Evolutionary conservation across 805 yeast species (phyloP), one percentile per base, ranked within the genome.

Genomic region (Candida orba): DNA sequence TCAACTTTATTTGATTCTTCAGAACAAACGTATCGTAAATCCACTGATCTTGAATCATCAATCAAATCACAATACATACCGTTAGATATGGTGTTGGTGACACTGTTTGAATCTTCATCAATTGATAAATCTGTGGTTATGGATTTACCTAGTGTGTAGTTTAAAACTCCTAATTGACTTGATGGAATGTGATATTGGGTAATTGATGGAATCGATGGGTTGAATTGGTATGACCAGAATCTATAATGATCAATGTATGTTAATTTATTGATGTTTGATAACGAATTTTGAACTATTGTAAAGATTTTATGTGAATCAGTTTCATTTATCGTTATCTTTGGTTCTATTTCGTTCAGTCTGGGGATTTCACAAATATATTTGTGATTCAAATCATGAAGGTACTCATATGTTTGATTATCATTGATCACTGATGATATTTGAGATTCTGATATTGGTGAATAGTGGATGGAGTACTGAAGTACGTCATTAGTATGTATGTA

Each of bases 61-160:
- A 57, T 57, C 35, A 57, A 39, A 39, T 58, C 61, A 47, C 62
- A 58, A 8, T 52, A 40, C 2, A 54, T 41, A 2, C 62, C 62
- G 31, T 48, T 43, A 2, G 30, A 37, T 36, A 54, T 33, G 1
- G 33, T 33, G 10, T 40, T n/a, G 14, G 37, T 15, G 13, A 43
- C 14, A 3, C 36, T 31, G n/a, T 20, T 29, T 13, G 38, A 27
- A 14, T 39, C 41, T 12, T 35, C 24, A 30, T 43, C 45, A 18
- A 42, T 22, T n/a, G 10, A 15, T n/a, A 37, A 29, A 8, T 17
- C 18, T 6, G 37, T 27, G 6, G 18, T 5, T 8, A 31, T 12
- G 7, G 9, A 15, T 4, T 40, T 27, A n/a, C 45, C 46, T 30
- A 43, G 13, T 10, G 42, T 43, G 23, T 43, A 43, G 23, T 43